Evolutionary conservation across 768 basidiomycete genomes (phyloP), one percentile per base, ranked within the genome.

Genomic region (Mycena belliarum): DNA sequence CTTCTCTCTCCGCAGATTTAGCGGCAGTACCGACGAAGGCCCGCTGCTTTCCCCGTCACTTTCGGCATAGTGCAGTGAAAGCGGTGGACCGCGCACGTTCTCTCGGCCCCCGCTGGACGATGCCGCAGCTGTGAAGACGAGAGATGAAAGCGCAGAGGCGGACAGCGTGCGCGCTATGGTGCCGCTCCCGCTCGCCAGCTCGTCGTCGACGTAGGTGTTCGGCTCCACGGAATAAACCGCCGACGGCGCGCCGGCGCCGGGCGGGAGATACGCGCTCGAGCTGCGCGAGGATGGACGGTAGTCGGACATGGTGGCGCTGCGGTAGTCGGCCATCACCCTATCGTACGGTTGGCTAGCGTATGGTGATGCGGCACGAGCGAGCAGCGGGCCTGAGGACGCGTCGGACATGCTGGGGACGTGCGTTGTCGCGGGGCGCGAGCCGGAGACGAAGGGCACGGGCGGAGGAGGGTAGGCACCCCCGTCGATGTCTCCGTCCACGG

Each of bases 361-460:
- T 23, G 49, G 14, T 50, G 46, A n/a, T 24, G 37, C 11, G 43
- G 23, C 24, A 29, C 18, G n/a, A 25, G 20, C 6, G 35, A 59
- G 40, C 18, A 53, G 37, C 29, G 57, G 51, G 7, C 43, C 43
- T 16, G 43, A 26, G 3, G 52, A 53, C 29, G 33, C 52, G 35
- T 53, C 52, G 21, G 43, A 37, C 52, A 28, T 42, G 37, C 16
- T 26, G 18, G 35, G 35, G 16, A 21, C 35, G 28, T 28, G 47
- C 32, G 18, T n/a, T n/a, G 11, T 16, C 18, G 6, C 33, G 12
- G 33, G 18, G 18, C 6, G 11, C 18, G 4, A 5, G 4, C 35
- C 41, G 7, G 25, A 40, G 12, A 32, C 52, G 54, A 60, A 60
- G 1, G 59, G 59, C 20, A 42, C 24, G 12, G 41, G 38, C 23